A percentile compares a stretch with the other conserved stretches of the same genome.
Conservation (phyloP, 257 asterid genomes). For the Nicotiana tomentosiformis region DNA sequence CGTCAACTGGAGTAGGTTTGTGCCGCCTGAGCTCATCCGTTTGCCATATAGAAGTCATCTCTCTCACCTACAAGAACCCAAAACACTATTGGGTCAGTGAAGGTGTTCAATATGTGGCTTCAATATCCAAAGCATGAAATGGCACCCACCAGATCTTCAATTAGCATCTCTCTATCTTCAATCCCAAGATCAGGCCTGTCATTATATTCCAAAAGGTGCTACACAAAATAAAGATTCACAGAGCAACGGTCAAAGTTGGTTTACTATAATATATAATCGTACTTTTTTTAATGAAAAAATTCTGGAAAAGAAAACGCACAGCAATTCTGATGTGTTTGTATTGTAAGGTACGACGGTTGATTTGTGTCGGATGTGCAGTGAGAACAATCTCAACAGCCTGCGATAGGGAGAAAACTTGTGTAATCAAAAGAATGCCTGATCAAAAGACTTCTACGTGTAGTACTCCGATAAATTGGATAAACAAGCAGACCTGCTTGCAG, state of each 20-base stretch:
- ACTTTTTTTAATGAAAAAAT: not conserved
- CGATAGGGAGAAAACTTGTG: slow-evolving; percentile 5
- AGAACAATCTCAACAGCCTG: slow-evolving; percentile 98
- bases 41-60: slow-evolving; percentile 95
- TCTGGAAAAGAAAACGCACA: slow-evolving; percentile 31
- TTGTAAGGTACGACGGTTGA: slow-evolving; percentile 86
- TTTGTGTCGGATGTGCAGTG: slow-evolving; percentile 98
- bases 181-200: slow-evolving; percentile 80
- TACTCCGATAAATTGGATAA: not conserved
- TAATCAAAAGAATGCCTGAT: not conserved
- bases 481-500: slow-evolving; percentile 72
- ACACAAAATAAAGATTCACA: slow-evolving; percentile 20
- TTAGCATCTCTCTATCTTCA: slow-evolving; percentile 88
- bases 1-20: slow-evolving; percentile 97
- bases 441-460: not conserved
- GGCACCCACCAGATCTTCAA: slow-evolving; percentile 83
- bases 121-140: slow-evolving; percentile 5
- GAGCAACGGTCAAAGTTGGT: not conserved
- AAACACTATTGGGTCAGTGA: slow-evolving; percentile 8
- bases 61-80: slow-evolving; percentile 55
- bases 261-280: not conserved
- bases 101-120: not conserved
- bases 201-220: slow-evolving; percentile 91
- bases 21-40: slow-evolving; percentile 98
- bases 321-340: slow-evolving; percentile 94